Percentiles rank a stretch among this genome's conserved stretches.
Conservation (phyloP, 768 basidiomycete genomes). For the Gymnopilus dilepis region DNA sequence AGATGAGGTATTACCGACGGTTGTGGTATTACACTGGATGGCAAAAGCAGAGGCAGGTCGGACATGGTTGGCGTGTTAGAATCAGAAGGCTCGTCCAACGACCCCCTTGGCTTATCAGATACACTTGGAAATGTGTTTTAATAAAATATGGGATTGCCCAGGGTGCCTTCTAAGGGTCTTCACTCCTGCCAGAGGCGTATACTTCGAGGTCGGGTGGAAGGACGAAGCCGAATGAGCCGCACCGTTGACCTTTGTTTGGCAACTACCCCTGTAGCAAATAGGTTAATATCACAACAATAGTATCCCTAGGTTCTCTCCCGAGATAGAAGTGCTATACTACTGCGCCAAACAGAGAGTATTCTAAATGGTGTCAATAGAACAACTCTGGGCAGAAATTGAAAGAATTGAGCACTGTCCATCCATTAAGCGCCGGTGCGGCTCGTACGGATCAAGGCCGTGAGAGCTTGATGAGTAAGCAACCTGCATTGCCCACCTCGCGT, state of each 20-base stretch:
- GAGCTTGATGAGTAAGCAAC: not conserved
- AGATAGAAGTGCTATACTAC: too few relatives aligned
- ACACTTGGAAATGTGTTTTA: not conserved
- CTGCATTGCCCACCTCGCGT: not conserved
- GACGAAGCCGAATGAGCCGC: too few relatives aligned
- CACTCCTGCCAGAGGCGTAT: too few relatives aligned
- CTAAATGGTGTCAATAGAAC: too few relatives aligned
- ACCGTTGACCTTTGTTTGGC: too few relatives aligned
- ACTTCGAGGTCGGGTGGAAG: too few relatives aligned
- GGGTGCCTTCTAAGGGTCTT: too few relatives aligned
- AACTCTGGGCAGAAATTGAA: not conserved
- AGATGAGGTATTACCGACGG: constrained; percentile 40
- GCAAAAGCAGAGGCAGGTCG: constrained; percentile 22
- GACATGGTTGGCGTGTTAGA: constrained; percentile 12
- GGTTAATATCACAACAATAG: too few relatives aligned
- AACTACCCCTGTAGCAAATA: too few relatives aligned
- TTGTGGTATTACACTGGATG: constrained; percentile 18
- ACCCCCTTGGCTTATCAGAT: not conserved
- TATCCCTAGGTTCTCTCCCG: too few relatives aligned
- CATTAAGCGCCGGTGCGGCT: not conserved
- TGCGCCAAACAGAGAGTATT: too few relatives aligned
- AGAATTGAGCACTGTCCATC: not conserved
- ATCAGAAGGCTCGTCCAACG: not conserved
- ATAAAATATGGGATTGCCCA: too few relatives aligned
- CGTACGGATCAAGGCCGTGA: not conserved